phyloP scores from a whole-genome alignment of 2,329 filamentous ascomycete genomes.

The Scedosporium apiospermum region DNA sequence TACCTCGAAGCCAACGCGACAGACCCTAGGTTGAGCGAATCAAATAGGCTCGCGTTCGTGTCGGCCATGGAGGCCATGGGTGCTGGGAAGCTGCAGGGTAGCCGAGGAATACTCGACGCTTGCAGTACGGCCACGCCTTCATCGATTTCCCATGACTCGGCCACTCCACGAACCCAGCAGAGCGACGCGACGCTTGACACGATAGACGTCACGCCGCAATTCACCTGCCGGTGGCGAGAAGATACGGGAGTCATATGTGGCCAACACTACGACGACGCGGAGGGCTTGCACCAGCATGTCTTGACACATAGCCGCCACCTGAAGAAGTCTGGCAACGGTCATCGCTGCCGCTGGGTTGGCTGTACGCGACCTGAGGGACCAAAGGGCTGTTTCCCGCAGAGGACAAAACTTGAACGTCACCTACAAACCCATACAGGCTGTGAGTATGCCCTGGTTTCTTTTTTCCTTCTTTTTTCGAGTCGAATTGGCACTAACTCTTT shows the following conservation, averaged over 20 bases:
- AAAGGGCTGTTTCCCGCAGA: conserved; percentile 43
- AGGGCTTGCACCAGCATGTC: conserved; percentile 46
- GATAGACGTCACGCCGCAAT: conserved; percentile 7
- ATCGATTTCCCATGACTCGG: conserved; percentile 4
- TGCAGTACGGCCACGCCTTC: conserved; percentile 3
- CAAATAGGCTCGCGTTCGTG: conserved; percentile 6
- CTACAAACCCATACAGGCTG: conserved; percentile 57
- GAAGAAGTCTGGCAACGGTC: conserved; percentile 15
- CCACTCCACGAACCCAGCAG: conserved; percentile 2
- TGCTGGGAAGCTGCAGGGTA: background rate
- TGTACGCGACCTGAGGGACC: conserved; percentile 24
- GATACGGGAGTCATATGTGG: conserved; percentile 19
- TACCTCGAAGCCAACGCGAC: conserved; percentile 7
- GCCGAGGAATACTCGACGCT: background rate
- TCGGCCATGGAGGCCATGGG: conserved; percentile 6
- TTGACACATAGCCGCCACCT: conserved; percentile 25
- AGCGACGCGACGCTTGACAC: conserved; percentile 4
- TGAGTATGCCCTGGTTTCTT: conserved; percentile 25
- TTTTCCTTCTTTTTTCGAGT: conserved; percentile 8
- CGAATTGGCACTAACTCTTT: conserved; percentile 12
- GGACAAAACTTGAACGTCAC: conserved; percentile 56
- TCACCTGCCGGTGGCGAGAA: conserved; percentile 23
- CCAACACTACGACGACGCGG: conserved; percentile 29
- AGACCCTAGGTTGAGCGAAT: conserved; percentile 6
- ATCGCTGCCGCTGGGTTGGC: conserved; percentile 45